Conservation (phyloP, 2,329 filamentous ascomycete species). For the Aspergillus hiratsukae region DNA sequence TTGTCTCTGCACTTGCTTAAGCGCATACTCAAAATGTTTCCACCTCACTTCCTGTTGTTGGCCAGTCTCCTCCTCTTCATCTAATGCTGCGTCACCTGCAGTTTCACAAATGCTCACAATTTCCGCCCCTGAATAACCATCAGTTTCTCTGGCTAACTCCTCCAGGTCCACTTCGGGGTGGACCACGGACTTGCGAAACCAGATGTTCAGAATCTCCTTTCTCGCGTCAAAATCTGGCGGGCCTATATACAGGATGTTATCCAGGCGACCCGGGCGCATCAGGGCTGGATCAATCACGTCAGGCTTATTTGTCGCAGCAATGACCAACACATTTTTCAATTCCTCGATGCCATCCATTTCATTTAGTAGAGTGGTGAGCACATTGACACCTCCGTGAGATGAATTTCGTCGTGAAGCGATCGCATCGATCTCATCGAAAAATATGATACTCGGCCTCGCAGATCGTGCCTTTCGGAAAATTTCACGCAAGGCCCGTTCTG, state of each 20-base stretch:
- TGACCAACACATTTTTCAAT: constrained; percentile 74
- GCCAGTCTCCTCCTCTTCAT: constrained; percentile 46
- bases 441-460: constrained; percentile 88
- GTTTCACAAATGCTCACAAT: constrained; percentile 59
- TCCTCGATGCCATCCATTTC: constrained; percentile 95
- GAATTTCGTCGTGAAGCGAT: constrained; percentile 61
- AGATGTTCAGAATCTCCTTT: constrained; percentile 69
- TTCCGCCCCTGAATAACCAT: constrained; percentile 84
- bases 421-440: constrained; percentile 94
- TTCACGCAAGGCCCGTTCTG: constrained; percentile 77
- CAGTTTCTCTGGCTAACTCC: constrained; percentile 59
- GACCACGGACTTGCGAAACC: constrained; percentile 58
- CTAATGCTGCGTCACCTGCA: constrained; percentile 49
- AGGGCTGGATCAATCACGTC: constrained; percentile 81
- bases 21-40: constrained; percentile 43
- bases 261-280: constrained; percentile 79
- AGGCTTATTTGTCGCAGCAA: constrained; percentile 88
- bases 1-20: constrained; percentile 49
- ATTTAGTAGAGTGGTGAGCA: constrained; percentile 82
- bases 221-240: constrained; percentile 71
- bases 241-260: constrained; percentile 78
- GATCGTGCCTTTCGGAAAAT: constrained; percentile 80
- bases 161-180: constrained; percentile 61
- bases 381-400: constrained; percentile 62
- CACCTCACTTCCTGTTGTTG: constrained; percentile 34